These are phyloP conservation scores for Fusarium sp. DNA, from an alignment of 2,329 filamentous ascomycete species.

Conservation along the genomic window DNA sequence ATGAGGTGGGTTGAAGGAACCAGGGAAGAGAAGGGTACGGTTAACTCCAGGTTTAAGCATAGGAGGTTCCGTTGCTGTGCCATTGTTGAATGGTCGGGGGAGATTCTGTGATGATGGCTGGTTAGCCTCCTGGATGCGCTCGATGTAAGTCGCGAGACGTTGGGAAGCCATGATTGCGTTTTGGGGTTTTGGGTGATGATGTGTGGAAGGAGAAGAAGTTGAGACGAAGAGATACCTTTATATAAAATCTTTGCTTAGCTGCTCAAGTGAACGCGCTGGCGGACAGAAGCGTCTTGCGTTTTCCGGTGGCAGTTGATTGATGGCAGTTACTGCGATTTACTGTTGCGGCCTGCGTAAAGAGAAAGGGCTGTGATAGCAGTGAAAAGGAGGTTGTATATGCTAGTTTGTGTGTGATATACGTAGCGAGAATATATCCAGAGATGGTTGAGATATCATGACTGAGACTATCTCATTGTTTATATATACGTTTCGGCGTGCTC, in stretches of 20 bases:
- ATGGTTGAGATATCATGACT: not conserved
- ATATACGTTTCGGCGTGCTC: too few relatives aligned
- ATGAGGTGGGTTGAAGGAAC: slow-evolving; percentile 56
- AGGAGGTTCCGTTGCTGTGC: not conserved
- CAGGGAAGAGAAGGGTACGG: slow-evolving; percentile 52
- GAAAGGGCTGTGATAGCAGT: accelerated
- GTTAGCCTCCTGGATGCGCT: slow-evolving; percentile 10
- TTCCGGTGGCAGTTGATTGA: not conserved
- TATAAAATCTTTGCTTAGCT: not conserved
- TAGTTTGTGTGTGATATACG: not conserved
- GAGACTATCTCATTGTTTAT: not conserved
- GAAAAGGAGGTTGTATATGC: not conserved
- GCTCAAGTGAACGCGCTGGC: not conserved
- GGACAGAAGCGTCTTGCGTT: too few relatives aligned
- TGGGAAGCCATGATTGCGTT: slow-evolving; percentile 8
- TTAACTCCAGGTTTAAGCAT: slow-evolving; percentile 34
- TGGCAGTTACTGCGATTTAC: not conserved
- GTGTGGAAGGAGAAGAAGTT: not conserved
- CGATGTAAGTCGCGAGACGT: slow-evolving; percentile 36
- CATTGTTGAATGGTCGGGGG: slow-evolving; percentile 36
- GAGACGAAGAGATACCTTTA: not conserved
- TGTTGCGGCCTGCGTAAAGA: not conserved
- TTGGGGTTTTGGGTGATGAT: not conserved
- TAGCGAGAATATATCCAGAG: not conserved
- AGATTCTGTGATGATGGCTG: not conserved